Evolutionary conservation across 2,329 filamentous ascomycete species (phyloP), one percentile per base, ranked within the genome.

Genomic region (Aspergillus cejpii): DNA sequence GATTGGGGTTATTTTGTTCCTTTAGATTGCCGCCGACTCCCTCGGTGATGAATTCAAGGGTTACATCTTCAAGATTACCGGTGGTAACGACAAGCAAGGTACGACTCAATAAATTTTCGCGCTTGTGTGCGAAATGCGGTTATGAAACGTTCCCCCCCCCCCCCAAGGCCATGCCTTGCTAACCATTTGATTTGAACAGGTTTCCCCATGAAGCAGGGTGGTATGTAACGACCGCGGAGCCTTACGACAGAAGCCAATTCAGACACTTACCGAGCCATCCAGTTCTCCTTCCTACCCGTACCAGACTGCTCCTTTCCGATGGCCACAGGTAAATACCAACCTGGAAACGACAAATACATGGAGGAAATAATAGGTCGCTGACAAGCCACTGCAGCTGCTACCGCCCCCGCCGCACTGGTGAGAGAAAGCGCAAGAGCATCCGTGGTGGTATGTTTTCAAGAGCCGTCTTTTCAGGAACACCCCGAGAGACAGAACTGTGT

Each of bases 171-270:
- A 14, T 24, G 20, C 26, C 41, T 15, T 43, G 52, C 65, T 67
- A 49, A 67, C n/a, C 60, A 28, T 46, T 33, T 6, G 20, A 39
- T 47, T 42, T 33, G 2, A 33, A 40, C 44, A 69, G 67, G 92
- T 80, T 98, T 98, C 84, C 92, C 92, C 65, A 98, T 98, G 92
- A 98, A 98, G 89, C 94, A 98, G 85, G 92, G 92, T 81, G 66
- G 70, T 73, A 73, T 63, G 70, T 71, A 51, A 44, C 52, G 56
- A 53, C 52, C 56, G 52, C 50, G 56, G 59, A 57, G 54, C 45
- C 54, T 53, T 48, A 51, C 49, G 54, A 47, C 46, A 41, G 24
- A 36, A 42, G 49, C 31, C 23, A 41, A 37, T 43, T 40, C 33
- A 48, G 47, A 59, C 61, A 59, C 64, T 63, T 41, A 66, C 57